These are phyloP conservation scores for Uncinocarpus reesii DNA, from an alignment of 2,329 filamentous ascomycete species.

Conservation along the genomic window DNA sequence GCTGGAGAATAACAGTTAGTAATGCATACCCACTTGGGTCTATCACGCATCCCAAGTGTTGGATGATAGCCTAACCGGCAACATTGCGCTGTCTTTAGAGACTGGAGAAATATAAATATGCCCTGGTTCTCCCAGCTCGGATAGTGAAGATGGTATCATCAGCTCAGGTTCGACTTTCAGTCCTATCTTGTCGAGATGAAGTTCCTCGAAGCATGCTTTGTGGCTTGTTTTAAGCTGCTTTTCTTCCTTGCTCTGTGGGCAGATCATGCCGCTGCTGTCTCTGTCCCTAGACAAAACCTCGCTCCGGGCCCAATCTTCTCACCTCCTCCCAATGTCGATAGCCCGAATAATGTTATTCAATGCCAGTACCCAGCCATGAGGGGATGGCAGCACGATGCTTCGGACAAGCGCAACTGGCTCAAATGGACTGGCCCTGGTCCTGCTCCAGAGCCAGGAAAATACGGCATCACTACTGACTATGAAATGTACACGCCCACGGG, in stretches of 20 bases:
- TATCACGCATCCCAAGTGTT: not conserved
- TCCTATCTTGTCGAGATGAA: too few relatives aligned
- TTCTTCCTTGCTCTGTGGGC: slow-evolving; percentile 3
- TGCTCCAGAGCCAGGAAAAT: slow-evolving; percentile 10
- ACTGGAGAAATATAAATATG: not conserved
- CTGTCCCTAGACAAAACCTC: not conserved
- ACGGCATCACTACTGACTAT: slow-evolving; percentile 15
- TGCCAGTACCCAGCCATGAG: slow-evolving; percentile 14
- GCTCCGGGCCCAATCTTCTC: slow-evolving; percentile 5
- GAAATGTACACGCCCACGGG: slow-evolving; percentile 15
- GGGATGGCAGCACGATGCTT: slow-evolving; percentile 12
- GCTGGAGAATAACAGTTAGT: not conserved
- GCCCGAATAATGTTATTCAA: slow-evolving; percentile 12
- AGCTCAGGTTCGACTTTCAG: too few relatives aligned
- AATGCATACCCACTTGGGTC: not conserved
- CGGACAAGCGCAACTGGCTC: slow-evolving; percentile 14
- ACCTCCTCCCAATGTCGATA: slow-evolving; percentile 11
- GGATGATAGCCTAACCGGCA: not conserved
- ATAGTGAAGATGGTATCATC: too few relatives aligned
- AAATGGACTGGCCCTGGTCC: slow-evolving; percentile 9
- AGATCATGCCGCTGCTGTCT: not conserved
- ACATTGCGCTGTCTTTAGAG: not conserved
- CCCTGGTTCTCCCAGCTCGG: not conserved
- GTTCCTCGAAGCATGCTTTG: not conserved
- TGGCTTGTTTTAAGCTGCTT: slow-evolving; percentile 5